Base-by-base conservation (phyloP, 768 basidiomycete genomes). In the Jaapia argillacea region DNA sequence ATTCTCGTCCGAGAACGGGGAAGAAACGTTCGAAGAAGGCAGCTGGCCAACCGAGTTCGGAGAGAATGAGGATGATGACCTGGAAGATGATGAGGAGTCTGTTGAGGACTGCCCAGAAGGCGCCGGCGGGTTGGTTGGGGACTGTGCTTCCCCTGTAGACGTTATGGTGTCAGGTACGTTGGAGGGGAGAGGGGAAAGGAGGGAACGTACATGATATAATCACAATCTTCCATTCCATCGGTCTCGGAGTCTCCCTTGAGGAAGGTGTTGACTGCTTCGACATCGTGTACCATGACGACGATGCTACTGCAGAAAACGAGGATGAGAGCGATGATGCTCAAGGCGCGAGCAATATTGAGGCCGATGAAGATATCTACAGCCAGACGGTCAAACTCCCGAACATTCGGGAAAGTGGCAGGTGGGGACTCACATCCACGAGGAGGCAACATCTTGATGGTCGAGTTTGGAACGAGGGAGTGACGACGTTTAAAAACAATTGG, bases 71-170 rank as follows among this genome's bases (percentile, higher is more conserved):
- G 24, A 89, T 69, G 54, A 91, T 59, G 47, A 82, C 75, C 67
- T 92, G 85, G 61, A 85, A 80, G 48, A 91, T 77, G 60, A 94
- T 88, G 60, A 94, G 75, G 44, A 94, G 71, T 47, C 87, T 72
- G 62, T 89, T 88, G 49, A 93, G 67, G 48, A 94, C 79, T 4
- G 87, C 85, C 86, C 90, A 96, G 65, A 96, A 94, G 6, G 77
- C 75, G 22, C 91, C 91, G 16, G 86, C 91, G 24, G 86, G 75
- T 59, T 94, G 90, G 61, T 89, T 88, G 3, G 91, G 91, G 4
- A 96, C 88, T 2, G 88, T 88, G 60, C 81, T 86, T 39, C 60
- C 54, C 45, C 77, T 83, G 49, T 65, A 76, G 44, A 44, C 48
- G 37, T 45, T n/a, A n/a, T n/a, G n/a, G 28, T 14, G 25, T 20